Percentiles rank a stretch among this genome's conserved stretches.
These are phyloP conservation scores for Elsinoe ampelina DNA, from an alignment of 2,329 filamentous ascomycete species.

Conservation along the genomic window DNA sequence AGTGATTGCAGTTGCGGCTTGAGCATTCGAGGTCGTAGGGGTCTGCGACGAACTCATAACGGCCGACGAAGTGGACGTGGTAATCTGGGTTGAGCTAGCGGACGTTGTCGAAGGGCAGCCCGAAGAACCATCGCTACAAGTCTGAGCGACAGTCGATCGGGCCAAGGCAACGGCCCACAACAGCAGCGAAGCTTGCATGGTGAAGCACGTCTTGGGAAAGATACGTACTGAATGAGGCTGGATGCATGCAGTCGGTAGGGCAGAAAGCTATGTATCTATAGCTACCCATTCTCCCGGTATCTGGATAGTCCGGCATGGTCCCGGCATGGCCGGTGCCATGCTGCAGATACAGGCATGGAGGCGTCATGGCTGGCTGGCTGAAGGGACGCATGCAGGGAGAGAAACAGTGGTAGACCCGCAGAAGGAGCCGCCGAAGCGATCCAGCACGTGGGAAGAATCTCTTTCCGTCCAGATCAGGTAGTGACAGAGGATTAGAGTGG, in stretches of 20 bases:
- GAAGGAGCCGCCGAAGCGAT: background rate
- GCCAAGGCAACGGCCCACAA: background rate
- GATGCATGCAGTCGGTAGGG: background rate
- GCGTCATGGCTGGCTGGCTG: background rate
- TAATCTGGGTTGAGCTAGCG: background rate
- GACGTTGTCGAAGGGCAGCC: background rate
- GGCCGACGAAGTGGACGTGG: slow-evolving; percentile 1
- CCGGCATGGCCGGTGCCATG: slow-evolving; percentile 4
- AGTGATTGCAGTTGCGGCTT: slow-evolving; percentile 28
- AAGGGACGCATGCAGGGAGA: background rate
- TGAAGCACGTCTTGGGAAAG: background rate
- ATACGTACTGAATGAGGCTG: background rate
- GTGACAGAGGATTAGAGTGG: background rate
- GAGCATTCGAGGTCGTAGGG: slow-evolving; percentile 13
- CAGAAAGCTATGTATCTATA: background rate
- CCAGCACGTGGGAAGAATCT: slow-evolving; percentile 4
- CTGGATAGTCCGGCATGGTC: no score
- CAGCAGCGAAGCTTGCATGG: background rate
- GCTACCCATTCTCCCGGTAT: background rate
- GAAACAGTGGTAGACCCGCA: background rate
- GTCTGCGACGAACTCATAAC: slow-evolving; percentile 11
- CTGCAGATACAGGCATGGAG: background rate
- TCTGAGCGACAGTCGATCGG: background rate
- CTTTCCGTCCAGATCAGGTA: background rate
- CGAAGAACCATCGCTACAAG: background rate